Evolutionary conservation across 768 basidiomycete genomes (phyloP), one percentile per base, ranked within the genome.

Genomic region (Mycena amicta): DNA sequence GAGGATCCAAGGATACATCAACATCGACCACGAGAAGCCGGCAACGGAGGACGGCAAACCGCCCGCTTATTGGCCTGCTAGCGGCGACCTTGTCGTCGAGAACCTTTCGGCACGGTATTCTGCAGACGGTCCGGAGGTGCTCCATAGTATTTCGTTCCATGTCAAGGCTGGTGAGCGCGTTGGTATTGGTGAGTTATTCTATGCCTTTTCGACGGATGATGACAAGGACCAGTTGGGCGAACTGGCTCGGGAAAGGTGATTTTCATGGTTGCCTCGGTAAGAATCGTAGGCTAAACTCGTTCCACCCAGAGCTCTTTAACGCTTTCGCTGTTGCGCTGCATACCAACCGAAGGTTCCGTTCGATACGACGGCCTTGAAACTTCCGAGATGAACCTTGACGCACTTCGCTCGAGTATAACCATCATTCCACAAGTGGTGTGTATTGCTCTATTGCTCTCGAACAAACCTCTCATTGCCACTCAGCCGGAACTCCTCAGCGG

Each of bases 401-500:
- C 89, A 64, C 73, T 91, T 22, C 78, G 89, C 33, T 80, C 79
- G 40, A 81, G 79, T 31, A 73, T 90, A 41, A 90, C 87, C 8
- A 86, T 86, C 64, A 86, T 85, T 41, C 84, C 85, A 58, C 83
- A 70, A 60, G 46, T 69, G n/a, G 83, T 85, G 55, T 59, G 82
- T 70, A 37, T 15, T 43, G 6, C 20, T 22, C 20, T 8, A 12
- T 6, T 11, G 12, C 20, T 11, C 20, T 22, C 20, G 20, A 11
- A 43, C 6, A 12, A 12, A 8, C 11, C 6, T 12, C 11, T 43
- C 29, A 43, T 12, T 13, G 45, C 59, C 72, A 78, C 69, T 56
- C 84, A 89, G 80, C 87, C 87, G 1, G 86, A 83, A 2, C 86
- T 89, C 58, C 67, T 89, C 61, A 85, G 83, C 41, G 87, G 88